A percentile compares a stretch with the other conserved stretches of the same genome.
These are phyloP conservation scores for Trichoderma simmonsii DNA, from an alignment of 2,329 filamentous ascomycete genomes.

Conservation along the genomic window DNA sequence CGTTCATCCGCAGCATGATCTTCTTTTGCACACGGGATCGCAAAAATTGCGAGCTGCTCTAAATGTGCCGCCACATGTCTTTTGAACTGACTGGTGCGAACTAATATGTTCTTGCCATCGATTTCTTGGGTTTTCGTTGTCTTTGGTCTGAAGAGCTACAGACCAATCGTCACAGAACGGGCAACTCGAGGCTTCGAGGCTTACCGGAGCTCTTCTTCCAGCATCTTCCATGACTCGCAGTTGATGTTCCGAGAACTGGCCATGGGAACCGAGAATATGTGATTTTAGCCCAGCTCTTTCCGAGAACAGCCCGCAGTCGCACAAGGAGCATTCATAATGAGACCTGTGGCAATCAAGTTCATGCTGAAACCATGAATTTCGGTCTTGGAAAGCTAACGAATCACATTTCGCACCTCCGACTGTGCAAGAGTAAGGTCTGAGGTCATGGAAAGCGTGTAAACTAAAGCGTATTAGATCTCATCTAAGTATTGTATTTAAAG, in stretches of 20 bases:
- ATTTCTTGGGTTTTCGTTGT: fast-evolving
- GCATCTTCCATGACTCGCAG: neutral
- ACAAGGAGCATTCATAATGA: neutral
- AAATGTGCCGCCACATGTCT: neutral
- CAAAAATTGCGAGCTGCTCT: neutral
- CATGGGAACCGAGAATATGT: neutral
- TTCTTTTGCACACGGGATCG: neutral
- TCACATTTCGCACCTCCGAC: neutral
- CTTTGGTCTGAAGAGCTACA: neutral
- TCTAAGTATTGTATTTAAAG: neutral
- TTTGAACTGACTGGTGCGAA: neutral
- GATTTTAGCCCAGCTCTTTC: neutral
- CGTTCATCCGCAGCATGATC: neutral
- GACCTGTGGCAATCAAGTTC: neutral
- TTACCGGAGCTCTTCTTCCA: neutral
- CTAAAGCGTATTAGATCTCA: neutral
- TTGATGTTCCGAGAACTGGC: neutral
- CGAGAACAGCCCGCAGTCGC: neutral
- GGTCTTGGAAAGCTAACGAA: neutral
- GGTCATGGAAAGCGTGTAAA: neutral
- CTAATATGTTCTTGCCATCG: fast-evolving
- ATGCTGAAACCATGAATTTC: neutral
- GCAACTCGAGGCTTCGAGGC: neutral
- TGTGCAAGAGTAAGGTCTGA: neutral
- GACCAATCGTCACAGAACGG: neutral